These are phyloP conservation scores for Lyophyllum shimeji DNA, from an alignment of 768 basidiomycete species.

Conservation along the genomic window DNA sequence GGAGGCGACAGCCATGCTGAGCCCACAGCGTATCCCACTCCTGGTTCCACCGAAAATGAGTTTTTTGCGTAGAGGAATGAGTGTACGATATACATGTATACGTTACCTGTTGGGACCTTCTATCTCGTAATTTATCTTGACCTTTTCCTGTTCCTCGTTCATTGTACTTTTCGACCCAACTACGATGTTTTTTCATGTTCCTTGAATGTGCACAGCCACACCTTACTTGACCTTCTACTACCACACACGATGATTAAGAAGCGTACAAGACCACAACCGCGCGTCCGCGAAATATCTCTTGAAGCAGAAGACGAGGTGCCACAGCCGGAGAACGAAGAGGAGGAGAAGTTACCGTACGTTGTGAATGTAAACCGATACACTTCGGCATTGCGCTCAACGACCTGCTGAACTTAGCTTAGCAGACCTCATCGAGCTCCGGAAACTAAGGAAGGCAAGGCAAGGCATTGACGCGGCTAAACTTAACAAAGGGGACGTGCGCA, in stretches of 20 bases:
- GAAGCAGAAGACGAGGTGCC: slow-evolving; percentile 35
- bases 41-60: slow-evolving; percentile 45
- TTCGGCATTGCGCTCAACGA: slow-evolving; percentile 7
- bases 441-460: slow-evolving; percentile 65
- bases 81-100: slow-evolving; percentile 16
- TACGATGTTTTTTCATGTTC: background rate
- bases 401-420: slow-evolving; percentile 50
- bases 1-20: slow-evolving; percentile 22
- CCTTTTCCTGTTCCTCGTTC: slow-evolving; percentile 1
- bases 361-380: background rate
- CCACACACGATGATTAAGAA: slow-evolving; percentile 61
- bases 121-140: slow-evolving; percentile 11
- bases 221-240: background rate
- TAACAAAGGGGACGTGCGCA: slow-evolving; percentile 79
- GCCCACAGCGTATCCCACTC: slow-evolving; percentile 45
- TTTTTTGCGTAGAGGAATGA: slow-evolving; percentile 27
- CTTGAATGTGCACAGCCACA: slow-evolving; percentile 18
- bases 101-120: slow-evolving; percentile 8
- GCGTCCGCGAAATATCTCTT: slow-evolving; percentile 49
- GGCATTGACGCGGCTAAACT: slow-evolving; percentile 88
- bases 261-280: slow-evolving; percentile 64
- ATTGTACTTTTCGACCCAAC: too few relatives aligned
- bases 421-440: slow-evolving; percentile 84
- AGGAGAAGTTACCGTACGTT: slow-evolving; percentile 51
- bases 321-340: slow-evolving; percentile 41